phyloP scores from a whole-genome alignment of 495 filamentous ascomycete genomes.

The Pyrenula aspistea region DNA sequence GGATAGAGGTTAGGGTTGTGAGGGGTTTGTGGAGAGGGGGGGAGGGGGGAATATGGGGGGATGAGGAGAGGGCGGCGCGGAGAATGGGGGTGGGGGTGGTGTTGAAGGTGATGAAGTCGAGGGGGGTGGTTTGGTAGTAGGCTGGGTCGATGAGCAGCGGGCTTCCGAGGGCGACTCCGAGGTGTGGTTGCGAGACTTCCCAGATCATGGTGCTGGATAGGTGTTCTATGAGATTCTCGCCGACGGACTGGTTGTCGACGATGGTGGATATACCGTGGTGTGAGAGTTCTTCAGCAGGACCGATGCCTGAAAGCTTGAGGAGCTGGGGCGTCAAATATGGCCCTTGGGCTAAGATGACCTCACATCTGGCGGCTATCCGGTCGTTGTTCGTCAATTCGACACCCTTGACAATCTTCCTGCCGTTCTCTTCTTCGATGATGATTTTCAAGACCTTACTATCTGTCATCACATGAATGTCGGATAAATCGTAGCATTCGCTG shows the following conservation, averaged over 20 bases:
- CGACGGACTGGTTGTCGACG: background rate
- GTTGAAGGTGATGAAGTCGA: background rate
- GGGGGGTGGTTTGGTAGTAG: background rate
- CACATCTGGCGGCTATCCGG: conserved; percentile 26
- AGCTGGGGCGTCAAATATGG: conserved; percentile 41
- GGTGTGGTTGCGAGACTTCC: background rate
- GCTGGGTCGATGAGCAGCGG: background rate
- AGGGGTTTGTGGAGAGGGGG: background rate
- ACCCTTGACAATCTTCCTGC: background rate
- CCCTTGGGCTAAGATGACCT: conserved; percentile 46
- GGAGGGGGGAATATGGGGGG: background rate
- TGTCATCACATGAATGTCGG: background rate
- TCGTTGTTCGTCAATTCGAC: conserved; percentile 11
- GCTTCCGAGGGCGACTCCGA: background rate
- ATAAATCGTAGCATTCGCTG: background rate
- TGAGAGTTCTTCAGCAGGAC: conserved; percentile 14
- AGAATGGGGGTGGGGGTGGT: background rate
- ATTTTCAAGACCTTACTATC: background rate
- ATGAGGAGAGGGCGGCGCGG: background rate
- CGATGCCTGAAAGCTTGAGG: conserved; percentile 45
- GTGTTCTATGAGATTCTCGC: background rate
- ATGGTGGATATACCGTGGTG: background rate
- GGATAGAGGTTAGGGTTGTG: background rate
- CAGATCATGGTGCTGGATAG: background rate
- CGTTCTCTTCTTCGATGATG: background rate